phyloP scores from a whole-genome alignment of 768 basidiomycete species.

The Lanmaoa rubissima region DNA sequence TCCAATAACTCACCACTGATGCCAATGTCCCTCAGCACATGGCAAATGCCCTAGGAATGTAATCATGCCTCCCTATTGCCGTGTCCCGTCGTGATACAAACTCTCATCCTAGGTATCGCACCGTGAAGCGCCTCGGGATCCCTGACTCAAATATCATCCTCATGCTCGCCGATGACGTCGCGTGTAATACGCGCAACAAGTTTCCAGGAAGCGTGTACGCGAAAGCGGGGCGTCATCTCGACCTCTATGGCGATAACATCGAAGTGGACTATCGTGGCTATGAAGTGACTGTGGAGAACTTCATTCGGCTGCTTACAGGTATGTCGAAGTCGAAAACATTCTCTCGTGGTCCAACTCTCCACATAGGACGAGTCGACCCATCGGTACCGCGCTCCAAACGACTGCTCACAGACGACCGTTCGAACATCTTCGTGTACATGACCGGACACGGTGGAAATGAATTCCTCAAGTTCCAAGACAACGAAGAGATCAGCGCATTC shows the following conservation, averaged over 20 bases:
- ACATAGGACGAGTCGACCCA: constrained; percentile 74
- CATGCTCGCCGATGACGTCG: constrained; percentile 96
- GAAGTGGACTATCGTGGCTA: constrained; percentile 99
- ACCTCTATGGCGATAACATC: constrained; percentile 94
- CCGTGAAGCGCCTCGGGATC: constrained; percentile 95
- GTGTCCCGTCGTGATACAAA: neutral
- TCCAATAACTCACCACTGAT: neutral
- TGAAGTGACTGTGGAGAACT: constrained; percentile 97
- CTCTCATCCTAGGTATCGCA: constrained; percentile 74
- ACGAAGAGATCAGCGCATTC: constrained; percentile 94
- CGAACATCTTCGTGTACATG: constrained; percentile 97
- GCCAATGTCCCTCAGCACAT: constrained; percentile 68
- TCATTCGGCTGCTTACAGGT: constrained; percentile 92
- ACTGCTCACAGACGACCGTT: constrained; percentile 83
- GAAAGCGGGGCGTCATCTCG: constrained; percentile 75
- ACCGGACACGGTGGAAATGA: constrained; percentile 98
- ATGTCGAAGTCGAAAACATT: constrained; percentile 17
- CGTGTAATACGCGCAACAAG: constrained; percentile 89
- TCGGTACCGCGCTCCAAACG: constrained; percentile 91
- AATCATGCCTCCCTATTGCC: constrained; percentile 18
- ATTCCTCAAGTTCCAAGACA: constrained; percentile 98
- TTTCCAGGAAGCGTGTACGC: constrained; percentile 93
- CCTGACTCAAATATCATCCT: constrained; percentile 99
- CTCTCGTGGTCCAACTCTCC: neutral
- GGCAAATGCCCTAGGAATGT: constrained; percentile 98